phyloP scores from a whole-genome alignment of 73 alveolate species.

The Tetrahymena borealis region DNA sequence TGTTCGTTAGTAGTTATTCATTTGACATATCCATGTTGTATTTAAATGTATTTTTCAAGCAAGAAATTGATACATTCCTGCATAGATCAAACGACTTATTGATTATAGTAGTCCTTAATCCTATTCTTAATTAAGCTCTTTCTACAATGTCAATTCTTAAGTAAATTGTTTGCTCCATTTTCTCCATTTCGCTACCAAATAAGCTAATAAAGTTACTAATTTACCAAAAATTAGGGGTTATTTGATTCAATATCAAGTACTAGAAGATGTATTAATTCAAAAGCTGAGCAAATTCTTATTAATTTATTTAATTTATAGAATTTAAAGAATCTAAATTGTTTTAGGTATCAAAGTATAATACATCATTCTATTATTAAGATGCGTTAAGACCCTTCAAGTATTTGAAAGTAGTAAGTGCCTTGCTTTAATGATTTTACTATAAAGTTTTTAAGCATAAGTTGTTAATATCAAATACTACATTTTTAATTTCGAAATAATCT shows the following conservation, averaged over 20 bases:
- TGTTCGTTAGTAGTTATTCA: not conserved
- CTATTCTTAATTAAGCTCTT: not conserved
- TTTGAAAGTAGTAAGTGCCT: not conserved
- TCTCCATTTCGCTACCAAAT: not conserved
- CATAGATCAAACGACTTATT: not conserved
- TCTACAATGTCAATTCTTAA: not conserved
- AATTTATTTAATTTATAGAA: not conserved
- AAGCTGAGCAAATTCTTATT: not conserved
- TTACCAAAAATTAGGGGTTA: not conserved
- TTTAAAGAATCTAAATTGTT: not conserved
- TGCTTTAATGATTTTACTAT: not conserved
- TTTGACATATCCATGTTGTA: not conserved
- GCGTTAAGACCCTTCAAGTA: not conserved
- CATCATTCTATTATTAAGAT: not conserved
- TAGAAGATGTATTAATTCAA: not conserved
- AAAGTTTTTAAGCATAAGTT: not conserved
- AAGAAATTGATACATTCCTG: not conserved
- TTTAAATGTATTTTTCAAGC: not conserved
- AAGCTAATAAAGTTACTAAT: not conserved
- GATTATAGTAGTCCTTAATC: not conserved
- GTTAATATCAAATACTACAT: not conserved
- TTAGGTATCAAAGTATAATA: not conserved
- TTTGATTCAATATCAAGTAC: not conserved
- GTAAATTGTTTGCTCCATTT: not conserved
- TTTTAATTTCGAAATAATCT: not conserved